Conservation (phyloP, 805 yeast genomes). For the Zygosaccharomyces kombuchaensis region DNA sequence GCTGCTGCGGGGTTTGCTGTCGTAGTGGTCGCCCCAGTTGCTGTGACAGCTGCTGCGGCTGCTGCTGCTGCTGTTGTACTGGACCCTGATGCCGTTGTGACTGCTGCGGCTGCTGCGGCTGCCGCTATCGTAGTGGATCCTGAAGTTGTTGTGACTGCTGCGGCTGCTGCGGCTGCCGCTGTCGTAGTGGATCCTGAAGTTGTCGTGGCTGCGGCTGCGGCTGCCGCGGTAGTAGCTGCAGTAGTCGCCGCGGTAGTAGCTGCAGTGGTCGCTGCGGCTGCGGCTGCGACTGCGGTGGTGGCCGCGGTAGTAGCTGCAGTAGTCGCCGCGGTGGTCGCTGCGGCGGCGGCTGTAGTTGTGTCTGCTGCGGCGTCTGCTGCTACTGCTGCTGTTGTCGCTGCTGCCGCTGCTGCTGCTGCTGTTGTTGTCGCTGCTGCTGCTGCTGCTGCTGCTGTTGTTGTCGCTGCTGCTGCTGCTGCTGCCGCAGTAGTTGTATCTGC, state of each 20-base stretch:
- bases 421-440: conserved; percentile 29
- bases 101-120: conserved; percentile 10
- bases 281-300: conserved; percentile 16
- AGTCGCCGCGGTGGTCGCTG: conserved; percentile 21
- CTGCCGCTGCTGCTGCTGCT: conserved; percentile 25
- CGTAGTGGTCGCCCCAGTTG: too few species aligned
- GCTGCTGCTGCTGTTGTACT: background rate
- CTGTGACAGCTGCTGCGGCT: too few species aligned
- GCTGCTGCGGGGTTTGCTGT: background rate
- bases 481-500: conserved; percentile 12
- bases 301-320: conserved; percentile 22
- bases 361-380: conserved; percentile 16
- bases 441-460: conserved; percentile 18
- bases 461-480: conserved; percentile 15
- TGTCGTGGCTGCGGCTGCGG: conserved; percentile 19
- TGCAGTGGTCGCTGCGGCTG: conserved; percentile 31
- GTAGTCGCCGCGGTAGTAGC: conserved; percentile 19
- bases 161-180: conserved; percentile 9
- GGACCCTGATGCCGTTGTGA: conserved; percentile 4
- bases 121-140: conserved; percentile 7
- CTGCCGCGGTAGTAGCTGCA: conserved; percentile 25
- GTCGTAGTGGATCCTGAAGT: conserved; percentile 15
- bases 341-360: conserved; percentile 29
- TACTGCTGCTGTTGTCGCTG: conserved; percentile 20
- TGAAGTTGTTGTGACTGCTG: conserved; percentile 10